Evolutionary conservation across 164 flowering plant species (phyloP).

Genomic region (grape (Vitis vinifera)): ASM3070453v1 NC_081809.1:9092501-9093000

Average conservation of each 20-base stretch:
- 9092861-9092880: too few species aligned
- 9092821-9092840: too few species aligned
- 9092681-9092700: too few species aligned
- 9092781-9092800: neutral
- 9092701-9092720: neutral
- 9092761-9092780: neutral
- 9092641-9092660: conserved; percentile 3
- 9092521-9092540: conserved; percentile 28
- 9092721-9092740: neutral
- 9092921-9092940: too few species aligned
- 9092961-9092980: too few species aligned
- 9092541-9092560: conserved; percentile 89
- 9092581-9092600: conserved; percentile 87
- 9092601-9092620: conserved; percentile 93
- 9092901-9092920: too few species aligned
- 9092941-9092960: too few species aligned
- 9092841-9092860: too few species aligned
- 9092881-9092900: too few species aligned
- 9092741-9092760: neutral
- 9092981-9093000: too few species aligned
- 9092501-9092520: too few species aligned
- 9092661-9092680: neutral
- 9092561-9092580: conserved; percentile 94
- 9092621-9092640: conserved; percentile 37
- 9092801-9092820: neutral